phyloP scores from a whole-genome alignment of 768 basidiomycete genomes.

The Amanita rubescens region DNA sequence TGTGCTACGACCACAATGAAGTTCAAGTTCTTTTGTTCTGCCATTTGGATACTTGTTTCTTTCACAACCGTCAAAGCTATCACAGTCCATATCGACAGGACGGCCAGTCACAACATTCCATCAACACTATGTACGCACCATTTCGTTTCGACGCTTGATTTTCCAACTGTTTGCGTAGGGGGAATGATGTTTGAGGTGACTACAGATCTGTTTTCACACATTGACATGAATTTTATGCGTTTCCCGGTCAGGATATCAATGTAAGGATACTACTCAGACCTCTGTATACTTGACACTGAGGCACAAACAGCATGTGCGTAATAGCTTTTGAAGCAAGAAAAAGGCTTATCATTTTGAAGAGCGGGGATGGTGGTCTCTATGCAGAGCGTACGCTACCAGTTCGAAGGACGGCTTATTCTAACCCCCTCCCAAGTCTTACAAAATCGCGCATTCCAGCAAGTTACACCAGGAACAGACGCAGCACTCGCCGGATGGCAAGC shows the following conservation, averaged over 20 bases:
- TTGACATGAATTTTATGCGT: background rate
- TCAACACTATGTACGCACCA: conserved; percentile 40
- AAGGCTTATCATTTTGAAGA: conserved; percentile 2
- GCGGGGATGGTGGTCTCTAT: conserved; percentile 12
- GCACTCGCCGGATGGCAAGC: conserved; percentile 48
- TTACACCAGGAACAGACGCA: conserved; percentile 44
- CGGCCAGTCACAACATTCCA: conserved; percentile 45
- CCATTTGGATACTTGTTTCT: background rate
- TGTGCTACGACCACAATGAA: background rate
- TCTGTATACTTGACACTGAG: background rate
- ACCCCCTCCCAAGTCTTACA: conserved; percentile 40
- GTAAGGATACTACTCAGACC: too few species aligned
- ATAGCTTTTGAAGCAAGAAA: background rate
- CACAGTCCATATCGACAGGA: conserved; percentile 35
- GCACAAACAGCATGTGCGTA: background rate
- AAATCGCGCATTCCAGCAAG: conserved; percentile 64
- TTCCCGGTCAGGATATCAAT: background rate
- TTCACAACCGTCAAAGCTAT: background rate
- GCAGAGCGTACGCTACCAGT: conserved; percentile 10
- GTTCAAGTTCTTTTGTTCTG: background rate
- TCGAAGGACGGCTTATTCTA: conserved; percentile 14
- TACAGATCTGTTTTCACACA: background rate
- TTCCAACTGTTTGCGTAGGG: conserved; percentile 21
- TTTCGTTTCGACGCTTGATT: background rate
- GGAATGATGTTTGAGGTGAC: conserved; percentile 20